These are phyloP conservation scores for Jaltomata sinuosa DNA, from an alignment of 257 asterid genomes.

Conservation along the genomic window DNA sequence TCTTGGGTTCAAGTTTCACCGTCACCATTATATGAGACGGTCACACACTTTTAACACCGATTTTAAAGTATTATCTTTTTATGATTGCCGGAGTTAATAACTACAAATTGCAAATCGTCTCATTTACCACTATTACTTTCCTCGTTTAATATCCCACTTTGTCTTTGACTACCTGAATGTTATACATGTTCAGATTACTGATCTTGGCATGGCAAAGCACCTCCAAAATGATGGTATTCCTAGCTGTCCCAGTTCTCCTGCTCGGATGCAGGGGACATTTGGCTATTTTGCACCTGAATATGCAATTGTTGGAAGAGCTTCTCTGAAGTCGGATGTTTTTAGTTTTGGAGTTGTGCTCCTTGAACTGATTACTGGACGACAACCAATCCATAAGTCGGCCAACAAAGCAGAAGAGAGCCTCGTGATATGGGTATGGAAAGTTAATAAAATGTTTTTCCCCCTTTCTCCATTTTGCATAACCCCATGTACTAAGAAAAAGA, in stretches of 20 bases:
- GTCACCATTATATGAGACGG: background rate
- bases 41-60: background rate
- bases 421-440: conserved; percentile 79
- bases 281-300: conserved; percentile 98
- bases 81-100: background rate
- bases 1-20: no score
- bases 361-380: conserved; percentile 79
- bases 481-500: background rate
- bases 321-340: conserved; percentile 91
- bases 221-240: conserved; percentile 55
- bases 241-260: conserved; percentile 81
- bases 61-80: background rate
- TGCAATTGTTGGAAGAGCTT: conserved; percentile 77
- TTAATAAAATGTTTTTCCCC: background rate
- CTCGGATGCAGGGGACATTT: conserved; percentile 93
- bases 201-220: conserved; percentile 98
- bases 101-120: background rate
- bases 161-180: background rate
- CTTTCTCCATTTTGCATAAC: background rate
- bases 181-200: conserved; percentile 62
- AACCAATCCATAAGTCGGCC: conserved; percentile 57
- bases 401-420: conserved; percentile 68
- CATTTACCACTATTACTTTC: background rate
- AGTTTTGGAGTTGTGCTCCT: conserved; percentile 98
- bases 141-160: background rate